These are phyloP conservation scores for Luffa acutangula DNA, from an alignment of 306 rosid genomes.

Conservation along the genomic window DNA sequence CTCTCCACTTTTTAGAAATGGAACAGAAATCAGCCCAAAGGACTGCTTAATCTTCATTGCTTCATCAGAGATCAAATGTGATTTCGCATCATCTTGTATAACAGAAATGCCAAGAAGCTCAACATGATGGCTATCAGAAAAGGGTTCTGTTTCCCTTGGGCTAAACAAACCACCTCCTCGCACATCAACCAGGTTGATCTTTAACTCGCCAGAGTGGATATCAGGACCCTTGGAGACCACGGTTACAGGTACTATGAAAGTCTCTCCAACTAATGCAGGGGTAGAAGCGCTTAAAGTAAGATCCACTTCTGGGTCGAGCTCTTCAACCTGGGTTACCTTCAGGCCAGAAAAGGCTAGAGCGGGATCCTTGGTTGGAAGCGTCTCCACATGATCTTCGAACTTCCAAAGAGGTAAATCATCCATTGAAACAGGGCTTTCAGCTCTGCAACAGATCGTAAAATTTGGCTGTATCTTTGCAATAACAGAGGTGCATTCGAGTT, in stretches of 20 bases:
- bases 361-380: constrained; percentile 77
- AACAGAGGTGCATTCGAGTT: constrained; percentile 82
- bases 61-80: constrained; percentile 40
- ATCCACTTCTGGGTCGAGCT: constrained; percentile 76
- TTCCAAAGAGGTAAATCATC: constrained; percentile 79
- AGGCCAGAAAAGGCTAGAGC: constrained; percentile 71
- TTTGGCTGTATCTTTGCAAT: constrained; percentile 71
- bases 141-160: constrained; percentile 66
- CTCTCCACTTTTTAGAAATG: constrained; percentile 57
- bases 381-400: constrained; percentile 48
- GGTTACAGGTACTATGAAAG: constrained; percentile 70
- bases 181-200: constrained; percentile 94
- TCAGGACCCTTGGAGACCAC: constrained; percentile 67
- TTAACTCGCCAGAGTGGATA: constrained; percentile 75
- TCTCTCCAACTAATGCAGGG: constrained; percentile 85
- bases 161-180: constrained; percentile 87
- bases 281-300: constrained; percentile 62
- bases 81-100: constrained; percentile 55
- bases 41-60: constrained; percentile 70
- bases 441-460: constrained; percentile 84
- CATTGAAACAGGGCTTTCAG: constrained; percentile 93
- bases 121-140: constrained; percentile 68
- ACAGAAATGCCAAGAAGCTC: constrained; percentile 83
- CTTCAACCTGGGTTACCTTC: constrained; percentile 83
- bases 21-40: constrained; percentile 85